Conservation (phyloP, 192 early-diverging fungal species). For the Pilobolus umbonatus region DNA sequence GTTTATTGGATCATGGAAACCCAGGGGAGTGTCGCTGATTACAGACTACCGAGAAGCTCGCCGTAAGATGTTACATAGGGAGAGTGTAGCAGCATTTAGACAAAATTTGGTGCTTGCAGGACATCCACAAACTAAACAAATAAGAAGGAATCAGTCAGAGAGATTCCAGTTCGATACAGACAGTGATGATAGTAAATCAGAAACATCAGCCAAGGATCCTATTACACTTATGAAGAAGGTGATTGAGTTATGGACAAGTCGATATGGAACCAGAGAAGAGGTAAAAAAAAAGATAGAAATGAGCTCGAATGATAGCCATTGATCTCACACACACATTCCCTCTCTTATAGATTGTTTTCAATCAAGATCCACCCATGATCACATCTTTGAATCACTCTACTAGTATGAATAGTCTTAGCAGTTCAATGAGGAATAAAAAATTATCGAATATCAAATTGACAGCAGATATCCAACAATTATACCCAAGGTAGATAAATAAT, state of each 20-base stretch:
- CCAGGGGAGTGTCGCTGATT: constrained; percentile 60
- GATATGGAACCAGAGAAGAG: constrained; percentile 33
- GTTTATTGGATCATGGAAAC: constrained; percentile 55
- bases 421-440: neutral
- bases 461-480: constrained; percentile 14
- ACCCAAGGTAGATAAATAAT: constrained; percentile 3
- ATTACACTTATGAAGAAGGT: constrained; percentile 7
- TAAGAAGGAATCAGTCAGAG: neutral
- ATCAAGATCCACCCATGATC: constrained; percentile 30
- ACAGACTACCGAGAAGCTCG: constrained; percentile 42
- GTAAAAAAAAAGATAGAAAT: constrained; percentile 2
- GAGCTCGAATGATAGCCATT: neutral
- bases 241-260: constrained; percentile 20
- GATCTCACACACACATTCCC: no score
- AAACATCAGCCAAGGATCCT: neutral
- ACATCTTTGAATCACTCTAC: constrained; percentile 13
- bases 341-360: constrained; percentile 34
- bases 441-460: constrained; percentile 10
- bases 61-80: constrained; percentile 31
- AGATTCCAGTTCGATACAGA: neutral
- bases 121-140: constrained; percentile 17
- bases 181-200: neutral
- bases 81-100: constrained; percentile 36
- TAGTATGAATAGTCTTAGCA: neutral
- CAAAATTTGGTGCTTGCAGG: constrained; percentile 28